These are phyloP conservation scores for Herpetomonas tarakana DNA, from an alignment of 208 protist species.

Conservation along the genomic window DNA sequence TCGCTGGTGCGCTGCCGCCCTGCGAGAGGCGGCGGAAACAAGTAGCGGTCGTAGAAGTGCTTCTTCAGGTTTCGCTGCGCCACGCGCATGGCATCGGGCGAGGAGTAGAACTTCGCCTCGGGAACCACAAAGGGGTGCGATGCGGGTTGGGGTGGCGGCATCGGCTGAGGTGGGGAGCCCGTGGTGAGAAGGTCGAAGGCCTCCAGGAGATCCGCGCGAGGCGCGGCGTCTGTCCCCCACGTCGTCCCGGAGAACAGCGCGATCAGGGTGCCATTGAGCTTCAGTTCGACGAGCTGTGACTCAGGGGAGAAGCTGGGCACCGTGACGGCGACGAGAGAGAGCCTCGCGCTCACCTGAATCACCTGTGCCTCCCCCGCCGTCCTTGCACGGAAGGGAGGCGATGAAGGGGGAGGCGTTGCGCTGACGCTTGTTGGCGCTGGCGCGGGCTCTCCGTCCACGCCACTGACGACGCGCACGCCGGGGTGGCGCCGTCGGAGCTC, in stretches of 20 bases:
- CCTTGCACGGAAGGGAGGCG: too few relatives aligned
- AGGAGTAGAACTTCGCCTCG: neutral
- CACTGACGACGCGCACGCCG: constrained; percentile 18
- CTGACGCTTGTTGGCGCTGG: neutral
- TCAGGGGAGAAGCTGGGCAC: constrained; percentile 70
- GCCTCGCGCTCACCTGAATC: constrained; percentile 11
- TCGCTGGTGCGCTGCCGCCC: neutral
- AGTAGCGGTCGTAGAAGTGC: constrained; percentile 37
- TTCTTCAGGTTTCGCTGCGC: constrained; percentile 38
- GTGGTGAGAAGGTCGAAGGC: neutral
- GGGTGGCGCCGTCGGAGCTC: constrained; percentile 27
- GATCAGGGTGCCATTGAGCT: constrained; percentile 20
- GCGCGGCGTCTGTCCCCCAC: constrained; percentile 48
- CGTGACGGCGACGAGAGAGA: constrained; percentile 33
- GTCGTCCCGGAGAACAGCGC: constrained; percentile 62
- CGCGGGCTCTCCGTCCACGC: constrained; percentile 1
- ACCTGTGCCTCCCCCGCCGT: neutral
- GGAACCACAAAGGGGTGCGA: constrained; percentile 1
- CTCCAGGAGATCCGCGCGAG: constrained; percentile 41
- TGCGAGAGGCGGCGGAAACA: constrained; percentile 15
- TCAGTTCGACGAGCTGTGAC: constrained; percentile 61
- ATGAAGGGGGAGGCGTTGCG: neutral
- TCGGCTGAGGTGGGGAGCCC: neutral
- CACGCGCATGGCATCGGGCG: constrained; percentile 10
- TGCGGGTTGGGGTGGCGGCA: too few relatives aligned